Conservation (phyloP, 202 grass and related monocot genomes). For the Setaria italica region DNA sequence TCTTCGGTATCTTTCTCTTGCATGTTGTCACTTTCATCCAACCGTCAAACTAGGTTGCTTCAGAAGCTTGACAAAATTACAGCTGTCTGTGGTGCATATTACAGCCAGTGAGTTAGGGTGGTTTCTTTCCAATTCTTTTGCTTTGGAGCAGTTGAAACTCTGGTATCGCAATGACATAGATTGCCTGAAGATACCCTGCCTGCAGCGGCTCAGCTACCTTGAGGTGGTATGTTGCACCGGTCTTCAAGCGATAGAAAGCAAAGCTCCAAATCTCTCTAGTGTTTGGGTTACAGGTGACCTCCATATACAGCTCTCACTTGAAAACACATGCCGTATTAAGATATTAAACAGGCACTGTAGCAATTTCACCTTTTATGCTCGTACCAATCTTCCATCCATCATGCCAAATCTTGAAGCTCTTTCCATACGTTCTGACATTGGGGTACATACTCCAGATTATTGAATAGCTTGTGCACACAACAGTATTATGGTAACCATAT, state of each 20-base stretch:
- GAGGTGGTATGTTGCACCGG: neutral
- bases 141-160: neutral
- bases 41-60: neutral
- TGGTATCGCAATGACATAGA: neutral
- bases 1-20: neutral
- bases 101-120: neutral
- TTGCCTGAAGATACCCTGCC: slow-evolving; percentile 1
- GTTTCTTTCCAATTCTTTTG: neutral
- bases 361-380: neutral
- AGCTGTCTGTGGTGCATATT: neutral
- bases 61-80: slow-evolving; percentile 6
- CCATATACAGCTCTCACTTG: neutral
- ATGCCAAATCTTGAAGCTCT: slow-evolving; percentile 24
- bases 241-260: neutral
- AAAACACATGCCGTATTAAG: neutral
- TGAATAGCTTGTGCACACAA: neutral
- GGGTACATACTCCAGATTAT: neutral
- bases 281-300: neutral
- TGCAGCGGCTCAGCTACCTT: neutral
- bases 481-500: neutral
- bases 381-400: neutral
- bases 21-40: slow-evolving; percentile 1
- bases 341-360: neutral
- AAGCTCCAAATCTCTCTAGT: slow-evolving; percentile 8
- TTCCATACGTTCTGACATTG: neutral